These are phyloP conservation scores for Fusarium cyanostomum DNA, from an alignment of 2,329 filamentous ascomycete species.

Conservation along the genomic window DNA sequence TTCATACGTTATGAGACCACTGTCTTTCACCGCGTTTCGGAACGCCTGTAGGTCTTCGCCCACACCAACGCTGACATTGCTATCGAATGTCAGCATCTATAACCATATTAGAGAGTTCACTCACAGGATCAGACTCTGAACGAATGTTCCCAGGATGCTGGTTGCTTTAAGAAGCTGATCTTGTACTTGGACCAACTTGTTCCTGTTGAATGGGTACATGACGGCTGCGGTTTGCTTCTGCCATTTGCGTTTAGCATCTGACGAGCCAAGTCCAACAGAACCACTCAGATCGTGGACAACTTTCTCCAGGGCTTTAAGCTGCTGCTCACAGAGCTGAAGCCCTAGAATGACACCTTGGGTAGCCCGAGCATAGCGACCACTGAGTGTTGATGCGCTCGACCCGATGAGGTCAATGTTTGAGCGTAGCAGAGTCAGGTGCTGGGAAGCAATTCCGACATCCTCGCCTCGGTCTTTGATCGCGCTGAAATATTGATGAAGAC, in stretches of 20 bases:
- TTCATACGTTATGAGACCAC: not conserved
- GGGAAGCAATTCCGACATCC: not conserved
- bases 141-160: not conserved
- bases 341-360: not conserved
- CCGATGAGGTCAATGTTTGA: not conserved
- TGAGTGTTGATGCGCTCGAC: not conserved
- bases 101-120: rapidly evolving
- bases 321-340: rapidly evolving
- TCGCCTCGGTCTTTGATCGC: not conserved
- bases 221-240: not conserved
- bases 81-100: not conserved
- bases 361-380: not conserved
- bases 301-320: not conserved
- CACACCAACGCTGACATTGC: not conserved
- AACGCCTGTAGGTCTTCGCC: not conserved
- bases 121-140: not conserved
- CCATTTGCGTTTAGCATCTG: not conserved
- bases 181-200: not conserved
- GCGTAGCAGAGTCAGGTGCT: not conserved
- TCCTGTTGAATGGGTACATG: not conserved
- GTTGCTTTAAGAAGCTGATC: not conserved
- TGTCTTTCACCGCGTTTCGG: rapidly evolving
- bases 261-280: rapidly evolving
- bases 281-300: rapidly evolving
- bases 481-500: not conserved